Base-by-base conservation (phyloP, 192 early-diverging fungal genomes). In the Podila verticillata region DNA sequence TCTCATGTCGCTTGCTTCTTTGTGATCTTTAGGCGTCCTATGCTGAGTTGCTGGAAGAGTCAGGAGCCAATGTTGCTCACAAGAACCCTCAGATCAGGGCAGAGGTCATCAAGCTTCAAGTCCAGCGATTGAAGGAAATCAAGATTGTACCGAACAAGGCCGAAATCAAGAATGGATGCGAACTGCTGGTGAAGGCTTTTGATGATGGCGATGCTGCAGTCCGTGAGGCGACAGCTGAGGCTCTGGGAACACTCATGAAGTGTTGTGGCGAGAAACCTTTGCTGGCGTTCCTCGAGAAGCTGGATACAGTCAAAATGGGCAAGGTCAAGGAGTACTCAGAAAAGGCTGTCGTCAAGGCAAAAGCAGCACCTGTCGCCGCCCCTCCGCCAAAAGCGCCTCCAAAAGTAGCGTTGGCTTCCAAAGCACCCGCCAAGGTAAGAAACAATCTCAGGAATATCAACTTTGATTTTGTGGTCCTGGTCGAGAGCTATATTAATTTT, bases 71-170 rank as follows among this genome's bases (percentile, higher is more conserved):
- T 1, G 86, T 89, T 20, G 86, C 75, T 7, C 96, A 99, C 84
- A 98, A 98, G 66, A 99, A 99, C 75, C 98, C 98, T 3, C 94
- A 97, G 74, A 92, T 96, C 22, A 85, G 93, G 57, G 85, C 87
- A 30, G 95, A 98, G 70, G 81, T 90, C 3, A 82, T 95, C 29
- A 91, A 89, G 56, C 91, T 93, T 83, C 65, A 98, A 29, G 83
- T 87, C 5, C 91, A 95, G 24, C 92, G 92, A 20, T 81, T 99
- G 56, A 90, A 93, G 34, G 87, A 79, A n/a, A 87, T 91, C 49
- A 85, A 88, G 39, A 90, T 88, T 60, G 82, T 83, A 7, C 96
- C 97, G 0, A 83, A 84, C 7, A 98, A 97, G 69, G 58, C 84
- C 7, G 97, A 98, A 58, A 82, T 95, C 28, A 98, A 98, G 64